These are phyloP conservation scores for Yarrowia sp. DNA, from an alignment of 805 yeast genomes.

Conservation along the genomic window DNA sequence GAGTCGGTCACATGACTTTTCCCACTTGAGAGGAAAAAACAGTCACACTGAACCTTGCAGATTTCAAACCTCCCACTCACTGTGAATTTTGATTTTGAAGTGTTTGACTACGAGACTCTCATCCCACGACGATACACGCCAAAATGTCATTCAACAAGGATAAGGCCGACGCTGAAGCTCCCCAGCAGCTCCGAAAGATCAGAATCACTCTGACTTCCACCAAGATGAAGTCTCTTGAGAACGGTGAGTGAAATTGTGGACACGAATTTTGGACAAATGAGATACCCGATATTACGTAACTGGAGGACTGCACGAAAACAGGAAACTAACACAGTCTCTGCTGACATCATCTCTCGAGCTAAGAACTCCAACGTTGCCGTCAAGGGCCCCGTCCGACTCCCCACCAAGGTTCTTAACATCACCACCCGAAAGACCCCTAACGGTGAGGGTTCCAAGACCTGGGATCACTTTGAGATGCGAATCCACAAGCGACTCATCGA, in stretches of 20 bases:
- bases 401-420: conserved; percentile 97
- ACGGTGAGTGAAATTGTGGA: conserved; percentile 38
- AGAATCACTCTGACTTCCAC: conserved; percentile 99
- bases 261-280: not conserved
- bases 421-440: conserved; percentile 99
- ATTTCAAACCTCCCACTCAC: conserved; percentile 23
- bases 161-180: conserved; percentile 78
- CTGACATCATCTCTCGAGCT: conserved; percentile 87
- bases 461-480: conserved; percentile 99
- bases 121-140: conserved; percentile 28
- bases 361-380: conserved; percentile 74
- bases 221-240: conserved; percentile 97
- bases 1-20: conserved; percentile 19
- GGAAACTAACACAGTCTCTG: conserved; percentile 63
- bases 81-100: conserved; percentile 25
- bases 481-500: conserved; percentile 99
- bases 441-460: conserved; percentile 99
- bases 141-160: conserved; percentile 53
- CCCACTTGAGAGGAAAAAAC: not conserved
- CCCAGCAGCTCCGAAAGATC: conserved; percentile 88
- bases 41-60: conserved; percentile 17
- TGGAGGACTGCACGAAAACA: not conserved
- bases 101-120: conserved; percentile 26
- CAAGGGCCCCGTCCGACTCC: conserved; percentile 99
- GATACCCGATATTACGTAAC: not conserved